A percentile compares a stretch with the other conserved stretches of the same genome.
phyloP scores from a whole-genome alignment of 306 rosid species.

The Lupinus albus region DNA sequence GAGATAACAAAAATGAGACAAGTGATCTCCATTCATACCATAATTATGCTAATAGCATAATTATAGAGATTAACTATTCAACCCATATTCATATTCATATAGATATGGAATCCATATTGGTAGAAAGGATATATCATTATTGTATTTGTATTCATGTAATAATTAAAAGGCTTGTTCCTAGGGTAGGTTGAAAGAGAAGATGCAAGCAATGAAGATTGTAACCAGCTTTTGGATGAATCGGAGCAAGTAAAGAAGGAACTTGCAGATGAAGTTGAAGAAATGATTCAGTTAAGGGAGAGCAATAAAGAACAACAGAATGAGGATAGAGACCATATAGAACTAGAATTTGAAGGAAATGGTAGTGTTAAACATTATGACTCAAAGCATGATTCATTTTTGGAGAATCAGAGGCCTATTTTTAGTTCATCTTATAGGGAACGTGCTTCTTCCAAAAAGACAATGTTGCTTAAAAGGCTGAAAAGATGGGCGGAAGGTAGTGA shows the following conservation, averaged over 20 bases:
- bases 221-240: slow-evolving; percentile 47
- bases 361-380: slow-evolving; percentile 37
- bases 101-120: too few species aligned
- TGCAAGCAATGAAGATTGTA: slow-evolving; percentile 48
- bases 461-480: slow-evolving; percentile 52
- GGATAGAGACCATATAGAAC: slow-evolving; percentile 28
- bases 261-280: slow-evolving; percentile 46
- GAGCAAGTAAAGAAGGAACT: slow-evolving; percentile 53
- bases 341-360: slow-evolving; percentile 40
- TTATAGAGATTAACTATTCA: too few species aligned
- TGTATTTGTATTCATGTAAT: not conserved
- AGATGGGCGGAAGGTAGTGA: slow-evolving; percentile 66
- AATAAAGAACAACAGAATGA: slow-evolving; percentile 42
- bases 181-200: slow-evolving; percentile 43
- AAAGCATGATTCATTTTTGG: slow-evolving; percentile 40
- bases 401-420: slow-evolving; percentile 35
- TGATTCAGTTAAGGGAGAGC: slow-evolving; percentile 51
- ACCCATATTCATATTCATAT: too few species aligned
- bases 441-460: slow-evolving; percentile 45
- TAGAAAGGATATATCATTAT: too few species aligned
- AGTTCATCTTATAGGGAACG: slow-evolving; percentile 2
- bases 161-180: slow-evolving; percentile 1
- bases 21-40: too few species aligned
- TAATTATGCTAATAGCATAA: too few species aligned
- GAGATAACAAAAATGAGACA: too few species aligned